Conservation (phyloP, 768 basidiomycete species). For the Mycena crocata region DNA sequence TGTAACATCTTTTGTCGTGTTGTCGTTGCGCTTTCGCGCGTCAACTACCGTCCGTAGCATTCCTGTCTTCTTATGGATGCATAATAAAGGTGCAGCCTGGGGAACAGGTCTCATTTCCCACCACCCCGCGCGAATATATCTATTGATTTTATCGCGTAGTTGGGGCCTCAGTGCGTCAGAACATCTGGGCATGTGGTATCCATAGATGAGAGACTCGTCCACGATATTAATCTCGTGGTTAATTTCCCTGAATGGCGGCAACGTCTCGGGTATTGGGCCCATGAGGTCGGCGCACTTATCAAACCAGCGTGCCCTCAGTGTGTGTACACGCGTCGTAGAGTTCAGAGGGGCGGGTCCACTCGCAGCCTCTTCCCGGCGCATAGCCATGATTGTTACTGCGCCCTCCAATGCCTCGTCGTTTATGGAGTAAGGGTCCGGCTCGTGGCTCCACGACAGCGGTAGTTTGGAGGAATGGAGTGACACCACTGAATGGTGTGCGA, state of each 20-base stretch:
- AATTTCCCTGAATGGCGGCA: conserved; percentile 45
- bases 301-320: conserved; percentile 16
- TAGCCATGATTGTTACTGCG: no score
- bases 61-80: conserved; percentile 40
- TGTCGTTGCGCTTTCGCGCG: conserved; percentile 49
- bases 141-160: conserved; percentile 20
- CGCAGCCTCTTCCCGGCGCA: no score
- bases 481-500: no score
- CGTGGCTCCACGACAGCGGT: no score
- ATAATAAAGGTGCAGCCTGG: conserved; percentile 40
- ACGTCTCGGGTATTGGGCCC: conserved; percentile 16
- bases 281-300: conserved; percentile 28
- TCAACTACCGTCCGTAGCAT: conserved; percentile 49
- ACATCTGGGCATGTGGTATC: conserved; percentile 38
- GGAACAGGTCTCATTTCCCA: conserved; percentile 7
- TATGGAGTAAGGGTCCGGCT: no score
- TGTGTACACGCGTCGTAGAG: no score
- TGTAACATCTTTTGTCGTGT: conserved; percentile 54
- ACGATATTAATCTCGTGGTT: conserved; percentile 47
- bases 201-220: conserved; percentile 36
- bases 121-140: no score
- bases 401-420: no score
- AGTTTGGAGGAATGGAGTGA: no score
- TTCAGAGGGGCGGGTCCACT: no score
- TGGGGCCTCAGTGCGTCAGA: conserved; percentile 36